A percentile compares a stretch with the other conserved stretches of the same genome.
Conservation (phyloP, 106 monocot species). For the Cymbidium sinense region DNA sequence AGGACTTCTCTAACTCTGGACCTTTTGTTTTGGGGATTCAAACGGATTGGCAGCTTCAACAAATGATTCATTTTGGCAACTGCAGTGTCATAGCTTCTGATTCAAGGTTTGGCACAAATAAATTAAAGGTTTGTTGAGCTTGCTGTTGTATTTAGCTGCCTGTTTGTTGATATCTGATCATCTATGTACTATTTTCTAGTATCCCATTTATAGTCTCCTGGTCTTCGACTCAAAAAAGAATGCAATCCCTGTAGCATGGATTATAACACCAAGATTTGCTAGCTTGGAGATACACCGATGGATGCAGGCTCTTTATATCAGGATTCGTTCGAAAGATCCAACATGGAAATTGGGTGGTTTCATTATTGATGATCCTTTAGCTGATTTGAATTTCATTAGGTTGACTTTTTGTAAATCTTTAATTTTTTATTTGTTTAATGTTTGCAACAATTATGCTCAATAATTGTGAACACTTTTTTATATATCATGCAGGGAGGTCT, state of each 20-base stretch:
- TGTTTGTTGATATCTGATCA: conserved; percentile 12
- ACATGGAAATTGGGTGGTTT: conserved; percentile 96
- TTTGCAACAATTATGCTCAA: background rate
- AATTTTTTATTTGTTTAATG: background rate
- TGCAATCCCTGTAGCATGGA: conserved; percentile 90
- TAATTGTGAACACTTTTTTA: background rate
- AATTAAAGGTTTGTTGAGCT: conserved; percentile 59
- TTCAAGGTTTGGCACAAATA: conserved; percentile 83
- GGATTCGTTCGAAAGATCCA: conserved; percentile 78
- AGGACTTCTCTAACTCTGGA: conserved; percentile 82
- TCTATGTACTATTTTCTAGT: conserved; percentile 38
- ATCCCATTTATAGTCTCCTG: conserved; percentile 80
- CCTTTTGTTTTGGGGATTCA: conserved; percentile 88
- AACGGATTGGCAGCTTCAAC: conserved; percentile 96
- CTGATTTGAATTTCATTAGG: conserved; percentile 71
- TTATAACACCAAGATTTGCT: conserved; percentile 69
- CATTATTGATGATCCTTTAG: conserved; percentile 78
- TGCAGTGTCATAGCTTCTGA: conserved; percentile 65
- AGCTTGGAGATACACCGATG: conserved; percentile 57
- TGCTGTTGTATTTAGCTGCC: background rate
- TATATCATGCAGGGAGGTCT: conserved; percentile 55
- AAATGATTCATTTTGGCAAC: conserved; percentile 85
- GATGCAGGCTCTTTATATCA: conserved; percentile 76
- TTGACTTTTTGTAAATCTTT: conserved; percentile 16
- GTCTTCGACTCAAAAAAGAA: conserved; percentile 82